Percentiles rank a stretch among this genome's conserved stretches.
Conservation (phyloP, 2,329 filamentous ascomycete genomes). For the Ceratocystis eucalypticola region DNA sequence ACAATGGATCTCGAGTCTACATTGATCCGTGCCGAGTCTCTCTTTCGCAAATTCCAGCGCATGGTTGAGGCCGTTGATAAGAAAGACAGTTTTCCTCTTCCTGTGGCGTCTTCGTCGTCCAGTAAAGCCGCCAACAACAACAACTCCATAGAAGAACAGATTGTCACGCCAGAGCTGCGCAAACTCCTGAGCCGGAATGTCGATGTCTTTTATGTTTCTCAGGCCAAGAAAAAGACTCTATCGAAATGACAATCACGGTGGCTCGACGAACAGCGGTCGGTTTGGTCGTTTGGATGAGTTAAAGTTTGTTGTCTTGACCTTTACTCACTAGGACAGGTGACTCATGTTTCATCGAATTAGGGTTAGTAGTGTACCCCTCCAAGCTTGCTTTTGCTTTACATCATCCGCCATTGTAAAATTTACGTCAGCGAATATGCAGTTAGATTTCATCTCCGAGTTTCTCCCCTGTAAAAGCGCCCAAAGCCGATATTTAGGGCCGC, state of each 20-base stretch:
- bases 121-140: slow-evolving; percentile 19
- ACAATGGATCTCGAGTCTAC: slow-evolving; percentile 84
- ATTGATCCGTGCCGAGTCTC: slow-evolving; percentile 70
- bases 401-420: slow-evolving; percentile 4
- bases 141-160: slow-evolving; percentile 30
- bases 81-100: slow-evolving; percentile 65
- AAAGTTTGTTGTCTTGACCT: background rate
- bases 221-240: slow-evolving; percentile 17
- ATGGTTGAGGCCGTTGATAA: slow-evolving; percentile 87
- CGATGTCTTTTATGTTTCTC: slow-evolving; percentile 29
- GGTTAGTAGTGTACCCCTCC: background rate
- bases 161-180: slow-evolving; percentile 45
- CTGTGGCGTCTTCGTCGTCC: slow-evolving; percentile 20
- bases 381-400: background rate
- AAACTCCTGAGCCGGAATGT: slow-evolving; percentile 38
- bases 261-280: slow-evolving; percentile 12
- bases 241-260: slow-evolving; percentile 14
- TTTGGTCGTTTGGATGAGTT: slow-evolving; percentile 14
- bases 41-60: slow-evolving; percentile 79
- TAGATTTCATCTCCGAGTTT: background rate
- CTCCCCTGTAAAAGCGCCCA: slow-evolving; percentile 1
- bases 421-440: slow-evolving; percentile 5
- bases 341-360: background rate
- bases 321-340: background rate
- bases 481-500: background rate